Base-by-base conservation (phyloP, 352 stramenopile species). In the Halophytophthora batemanensis region DNA sequence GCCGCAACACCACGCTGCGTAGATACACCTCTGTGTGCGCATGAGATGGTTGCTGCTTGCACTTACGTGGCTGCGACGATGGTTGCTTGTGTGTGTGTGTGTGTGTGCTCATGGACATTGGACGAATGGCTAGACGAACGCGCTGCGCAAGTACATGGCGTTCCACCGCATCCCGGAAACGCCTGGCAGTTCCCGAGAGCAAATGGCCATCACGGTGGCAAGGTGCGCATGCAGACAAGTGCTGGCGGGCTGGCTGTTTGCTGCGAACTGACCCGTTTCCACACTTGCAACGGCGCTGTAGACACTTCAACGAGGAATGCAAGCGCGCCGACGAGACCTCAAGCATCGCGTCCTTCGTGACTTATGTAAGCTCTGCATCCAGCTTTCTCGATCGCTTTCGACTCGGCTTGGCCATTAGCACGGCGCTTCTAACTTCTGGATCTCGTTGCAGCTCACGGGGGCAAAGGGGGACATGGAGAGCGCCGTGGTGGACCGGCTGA, bases 261-360 rank as follows among this genome's bases (percentile, higher is more conserved):
- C 23, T 6, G 19, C 28, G 7, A 25, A 42, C 36, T 42, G n/a
- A 18, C 23, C 4, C 41, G 37, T 37, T 39, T 10, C 6, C 2
- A 40, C 17, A 11, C 45, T 15, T 2, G 55, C 66, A 54, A 14
- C 36, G 46, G 22, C 4, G 41, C 28, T 14, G 18, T 45, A 88
- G 80, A 25, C 81, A 89, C 57, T 89, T 90, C 50, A 74, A 70
- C 15, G 59, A 87, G n/a, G 73, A 74, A 38, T 84, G 78, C 58
- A 71, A 84, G 39, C 69, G 64, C 21, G 56, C 74, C 3, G 75
- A 92, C 36, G 82, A 92, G 61, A 58, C 66, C 25, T 60, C 59
- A 14, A 87, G 69, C 37, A 90, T 92, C 36, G 49, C 70, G 29
- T 81, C 73, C 18, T 90, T 90, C 21, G 55, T 90, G 23, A 63